Base-by-base conservation (phyloP, 2,329 filamentous ascomycete species). In the Colletotrichum abscissum region DNA sequence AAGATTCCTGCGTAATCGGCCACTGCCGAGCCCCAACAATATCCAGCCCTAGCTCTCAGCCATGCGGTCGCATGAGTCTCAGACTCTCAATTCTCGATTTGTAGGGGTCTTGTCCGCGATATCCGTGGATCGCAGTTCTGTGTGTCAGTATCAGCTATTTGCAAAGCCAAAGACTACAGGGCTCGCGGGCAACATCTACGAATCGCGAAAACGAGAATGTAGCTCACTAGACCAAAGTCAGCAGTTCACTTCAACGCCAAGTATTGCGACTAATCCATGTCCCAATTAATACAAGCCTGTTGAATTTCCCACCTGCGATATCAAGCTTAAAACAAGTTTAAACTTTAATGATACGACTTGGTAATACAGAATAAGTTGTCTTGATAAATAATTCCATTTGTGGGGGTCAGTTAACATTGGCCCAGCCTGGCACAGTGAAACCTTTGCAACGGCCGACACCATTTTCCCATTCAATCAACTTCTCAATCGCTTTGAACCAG, bases 401-500 rank as follows among this genome's bases (percentile, higher is more conserved):
- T 46, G 19, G 42, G 16, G 42, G 42, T 19, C 16, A 46, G 42
- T n/a, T 46, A 0, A n/a, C 8, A 46, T 46, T 46, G 19, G 42
- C 42, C 19, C 19, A 8, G 5, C 42, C 19, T 33, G 8, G 0
- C 30, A 9, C 30, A 33, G 30, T 46, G 19, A n/a, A 3, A 46
- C 42, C 42, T 19, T 46, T 19, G 42, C 42, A 42, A 42, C 35
- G 14, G 1, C 5, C 19, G 4, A 24, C n/a, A 2, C n/a, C n/a
- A 16, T 8, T 6, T 52, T 19, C 16, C 22, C 42, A 6, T 6
- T 4, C 0, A 0, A 42, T 42, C 42, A 46, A 46, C 19, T 35
- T 28, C 9, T 35, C 16, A 30, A 11, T 49, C 33, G 2, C 63
- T 65, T 30, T 49, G 52, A 14, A 72, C 55, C 6, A 81, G 67